Evolutionary conservation across 2,329 filamentous ascomycete species (phyloP).

Genomic region (Claviceps fusiformis): DNA sequence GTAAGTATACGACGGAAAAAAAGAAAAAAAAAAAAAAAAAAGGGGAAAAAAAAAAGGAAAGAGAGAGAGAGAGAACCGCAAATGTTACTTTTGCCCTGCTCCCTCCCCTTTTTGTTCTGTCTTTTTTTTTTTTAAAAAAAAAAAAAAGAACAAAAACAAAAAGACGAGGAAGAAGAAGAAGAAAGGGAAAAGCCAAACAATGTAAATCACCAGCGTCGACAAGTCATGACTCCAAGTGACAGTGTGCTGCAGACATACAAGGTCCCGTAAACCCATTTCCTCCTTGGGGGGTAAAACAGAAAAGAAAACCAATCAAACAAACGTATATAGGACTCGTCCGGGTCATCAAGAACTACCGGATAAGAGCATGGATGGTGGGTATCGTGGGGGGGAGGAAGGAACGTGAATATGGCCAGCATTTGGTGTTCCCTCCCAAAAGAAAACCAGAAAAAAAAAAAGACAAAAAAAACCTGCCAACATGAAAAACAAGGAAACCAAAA

Average conservation of each 20-base stretch:
- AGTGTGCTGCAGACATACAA: no score
- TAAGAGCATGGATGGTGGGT: neutral
- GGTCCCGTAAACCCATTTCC: neutral
- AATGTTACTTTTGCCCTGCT: no score
- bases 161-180: no score
- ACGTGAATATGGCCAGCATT: neutral
- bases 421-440: neutral
- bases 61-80: no score
- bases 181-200: no score
- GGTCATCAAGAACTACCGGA: neutral
- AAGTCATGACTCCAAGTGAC: no score
- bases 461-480: neutral
- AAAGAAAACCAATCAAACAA: neutral
- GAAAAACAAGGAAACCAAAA: neutral
- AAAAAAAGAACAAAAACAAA: no score
- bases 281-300: neutral
- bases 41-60: neutral
- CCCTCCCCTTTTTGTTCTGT: no score
- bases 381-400: neutral
- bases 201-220: no score
- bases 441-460: neutral
- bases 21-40: neutral
- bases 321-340: neutral
- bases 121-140: no score
- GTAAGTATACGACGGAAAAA: neutral